phyloP scores from a whole-genome alignment of 257 asterid genomes.

The Fraxinus quadrangulata region DNA sequence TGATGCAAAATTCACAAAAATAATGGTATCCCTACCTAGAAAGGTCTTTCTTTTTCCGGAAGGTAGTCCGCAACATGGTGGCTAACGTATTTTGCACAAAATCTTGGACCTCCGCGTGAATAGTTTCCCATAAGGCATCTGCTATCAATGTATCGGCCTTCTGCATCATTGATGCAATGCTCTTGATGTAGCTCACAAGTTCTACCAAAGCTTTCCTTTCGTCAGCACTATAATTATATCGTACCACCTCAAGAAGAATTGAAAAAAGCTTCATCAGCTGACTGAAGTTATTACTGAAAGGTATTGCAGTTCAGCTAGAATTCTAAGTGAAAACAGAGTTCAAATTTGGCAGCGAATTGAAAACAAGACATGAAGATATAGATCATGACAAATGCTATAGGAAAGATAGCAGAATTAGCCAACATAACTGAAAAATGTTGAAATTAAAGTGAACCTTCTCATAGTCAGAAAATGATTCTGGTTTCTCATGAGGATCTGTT shows the following conservation, averaged over 20 bases:
- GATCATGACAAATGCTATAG: slow-evolving; percentile 19
- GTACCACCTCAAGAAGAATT: slow-evolving; percentile 68
- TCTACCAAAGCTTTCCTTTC: slow-evolving; percentile 94
- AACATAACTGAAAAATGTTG: neutral
- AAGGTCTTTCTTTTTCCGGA: slow-evolving; percentile 93
- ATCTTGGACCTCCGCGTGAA: slow-evolving; percentile 99
- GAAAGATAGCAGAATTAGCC: neutral
- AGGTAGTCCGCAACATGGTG: slow-evolving; percentile 82
- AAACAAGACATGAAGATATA: slow-evolving; percentile 10
- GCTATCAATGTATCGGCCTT: slow-evolving; percentile 89
- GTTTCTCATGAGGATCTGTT: slow-evolving; percentile 52
- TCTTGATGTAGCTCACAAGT: slow-evolving; percentile 93
- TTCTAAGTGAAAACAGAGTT: neutral
- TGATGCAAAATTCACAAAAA: slow-evolving; percentile 18
- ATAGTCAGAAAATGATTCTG: slow-evolving; percentile 75
- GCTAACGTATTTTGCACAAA: slow-evolving; percentile 95
- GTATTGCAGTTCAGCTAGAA: slow-evolving; percentile 8
- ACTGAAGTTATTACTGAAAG: slow-evolving; percentile 11
- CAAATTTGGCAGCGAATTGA: slow-evolving; percentile 7
- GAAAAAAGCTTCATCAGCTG: slow-evolving; percentile 21
- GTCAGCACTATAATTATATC: slow-evolving; percentile 80
- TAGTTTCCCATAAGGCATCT: slow-evolving; percentile 99
- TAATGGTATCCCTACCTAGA: slow-evolving; percentile 57
- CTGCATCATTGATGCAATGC: slow-evolving; percentile 85
- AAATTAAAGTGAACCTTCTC: slow-evolving; percentile 67